Evolutionary conservation across 495 filamentous ascomycete species (phyloP), one percentile per base, ranked within the genome.

Genomic region (Talaromyces proteolyticus): DNA sequence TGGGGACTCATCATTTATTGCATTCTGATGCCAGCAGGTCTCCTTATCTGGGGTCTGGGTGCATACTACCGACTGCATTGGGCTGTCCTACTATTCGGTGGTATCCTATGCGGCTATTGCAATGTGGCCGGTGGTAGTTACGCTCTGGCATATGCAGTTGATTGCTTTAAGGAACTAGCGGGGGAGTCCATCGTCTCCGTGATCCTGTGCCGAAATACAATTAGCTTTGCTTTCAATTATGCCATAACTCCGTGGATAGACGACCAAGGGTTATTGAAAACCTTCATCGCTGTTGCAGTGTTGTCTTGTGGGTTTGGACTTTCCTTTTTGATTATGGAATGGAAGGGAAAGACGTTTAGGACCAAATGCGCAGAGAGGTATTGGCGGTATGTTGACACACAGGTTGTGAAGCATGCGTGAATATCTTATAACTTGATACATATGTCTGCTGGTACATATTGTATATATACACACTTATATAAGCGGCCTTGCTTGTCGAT

Each of bases 191-290:
- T 80, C 42, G 74, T 78, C 10, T 74, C 77, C 16, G 75, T 80
- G 7, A 82, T 82, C 22, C 47, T 82, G 2, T 67, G 81, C 38
- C 70, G 79, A 1, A 82, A 81, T 53, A 78, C 72, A 8, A 81
- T 81, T 68, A 67, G 65, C 42, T 49, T 49, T 41, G 47, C 37
- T 23, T 49, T 49, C 22, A 49, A 41, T 21, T 49, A 49, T 49
- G 47, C 47, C 11, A 49, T 49, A n/a, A 49, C 47, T 1, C 45
- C 47, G 5, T 49, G 47, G 47, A 49, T 49, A 2, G 47, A 49
- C 40, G 34, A 29, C 6, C 47, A 49, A 12, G 47, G 47, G 14
- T 17, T 49, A 5, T 36, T 39, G 8, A 49, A 26, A 3, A 49
- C 47, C 3, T 49, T 49, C 11, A 40, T 49, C 14, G 47, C 47